Base-by-base conservation (phyloP, 352 stramenopile genomes). In the Pythium dissotocum region DNA sequence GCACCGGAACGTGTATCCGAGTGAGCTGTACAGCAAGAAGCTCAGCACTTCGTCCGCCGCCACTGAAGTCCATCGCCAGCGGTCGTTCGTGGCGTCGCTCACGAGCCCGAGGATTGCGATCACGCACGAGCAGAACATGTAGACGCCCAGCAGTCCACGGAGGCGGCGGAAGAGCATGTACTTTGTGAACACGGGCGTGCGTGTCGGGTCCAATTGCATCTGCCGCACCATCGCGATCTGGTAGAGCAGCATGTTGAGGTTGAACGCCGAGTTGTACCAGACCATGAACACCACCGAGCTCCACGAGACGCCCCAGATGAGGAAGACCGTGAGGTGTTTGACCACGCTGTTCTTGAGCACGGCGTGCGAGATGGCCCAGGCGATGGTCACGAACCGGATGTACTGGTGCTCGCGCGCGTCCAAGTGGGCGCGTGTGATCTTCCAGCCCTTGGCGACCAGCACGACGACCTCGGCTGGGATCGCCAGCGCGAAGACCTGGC, bases 191-290 rank as follows among this genome's bases (percentile, higher is more conserved):
- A 88, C 80, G 8, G 83, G 80, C 55, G 83, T 91, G 33, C 70
- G 71, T 7, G 63, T 67, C 2, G 77, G 63, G 33, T 91, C 77
- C 32, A 86, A 52, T 13, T 75, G 67, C 49, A 88, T 72, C 48
- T 87, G 77, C 6, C 80, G 80, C 56, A 88, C 76, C 74, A 88
- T 82, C 4, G 75, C 71, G 33, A 91, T 73, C 71, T 89, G 83
- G 38, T 81, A 88, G 40, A 79, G 80, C 62, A 91, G 79, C 79
- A 88, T 83, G 65, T 88, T 88, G 46, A 88, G 70, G 52, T 91
- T 88, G 68, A 88, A 87, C 0, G 79, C 75, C 33, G 80, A 87
- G 64, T 87, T 84, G 73, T 87, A 88, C 83, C 80, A 89, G 55
- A 89, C 67, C 76, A 88, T 81, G 57, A 88, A 88, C 30, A 89